Evolutionary conservation across 2,329 filamentous ascomycete species (phyloP), one percentile per base, ranked within the genome.

Genomic region (Sarocladiaceae sp.): DNA sequence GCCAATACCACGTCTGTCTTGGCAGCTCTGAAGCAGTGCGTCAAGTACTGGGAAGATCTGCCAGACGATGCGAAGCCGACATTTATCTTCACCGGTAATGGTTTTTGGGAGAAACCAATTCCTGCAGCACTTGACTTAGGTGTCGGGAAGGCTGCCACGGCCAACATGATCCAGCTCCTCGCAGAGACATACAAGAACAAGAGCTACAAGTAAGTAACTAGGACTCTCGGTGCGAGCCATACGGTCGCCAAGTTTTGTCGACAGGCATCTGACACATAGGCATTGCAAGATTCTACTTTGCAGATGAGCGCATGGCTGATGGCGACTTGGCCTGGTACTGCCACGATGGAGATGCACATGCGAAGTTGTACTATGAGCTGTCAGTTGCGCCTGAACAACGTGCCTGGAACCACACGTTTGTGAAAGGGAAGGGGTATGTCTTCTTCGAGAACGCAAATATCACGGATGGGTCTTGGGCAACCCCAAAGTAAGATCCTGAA

Each of bases 281-380:
- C 1, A 11, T 39, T 52, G 33, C 3, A 54, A 78, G 76, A 36
- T 80, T 80, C 57, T 78, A 79, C 56, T 80, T 74, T 52, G 72
- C 64, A 3, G 76, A 80, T 49, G 73, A 80, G 57, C 66, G 76
- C 11, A 70, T 68, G 11, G 53, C 62, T 0, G 67, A 75, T 48
- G 76, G 76, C 0, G 50, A 58, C 2, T 33, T 62, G 1, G 60
- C 55, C 20, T 65, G 57, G 15, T 51, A 53, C 0, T 36, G 33
- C 15, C 60, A 76, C 17, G 61, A 67, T 44, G 74, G 73, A 2
- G 61, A 68, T 7, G 71, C 72, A 0, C 71, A 75, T 59, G 72
- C 56, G 1, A 62, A 71, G 2, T 57, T 70, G 22, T 78, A 69
- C 55, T 58, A 59, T 25, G 59, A 71, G 40, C 62, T 79, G 5